Evolutionary conservation across 73 alveolate species (phyloP).

Genomic region (Blepharisma japonicum): DNA sequence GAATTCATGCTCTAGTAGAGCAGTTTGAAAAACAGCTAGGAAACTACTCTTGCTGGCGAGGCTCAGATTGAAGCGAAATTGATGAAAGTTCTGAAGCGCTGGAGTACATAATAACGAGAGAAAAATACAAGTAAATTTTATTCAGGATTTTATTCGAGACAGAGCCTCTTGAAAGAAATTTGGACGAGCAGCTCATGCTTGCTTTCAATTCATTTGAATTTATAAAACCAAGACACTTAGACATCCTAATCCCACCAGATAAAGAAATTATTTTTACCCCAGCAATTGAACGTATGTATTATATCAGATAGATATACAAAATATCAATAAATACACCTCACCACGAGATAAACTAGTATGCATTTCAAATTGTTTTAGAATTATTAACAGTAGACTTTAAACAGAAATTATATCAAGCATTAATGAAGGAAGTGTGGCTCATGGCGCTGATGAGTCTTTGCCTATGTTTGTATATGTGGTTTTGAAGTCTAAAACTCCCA

Average conservation of each 20-base stretch:
- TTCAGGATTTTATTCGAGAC: background rate
- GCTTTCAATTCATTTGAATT: background rate
- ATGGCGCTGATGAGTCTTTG: slow-evolving; percentile 33
- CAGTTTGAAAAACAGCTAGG: slow-evolving; percentile 8
- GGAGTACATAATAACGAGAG: slow-evolving; percentile 5
- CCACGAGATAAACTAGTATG: slow-evolving; percentile 25
- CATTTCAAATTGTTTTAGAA: slow-evolving; percentile 31
- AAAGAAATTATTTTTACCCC: background rate
- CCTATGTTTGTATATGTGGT: slow-evolving; percentile 27
- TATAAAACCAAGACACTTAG: background rate
- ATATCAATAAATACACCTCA: slow-evolving; percentile 18
- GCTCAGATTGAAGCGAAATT: background rate
- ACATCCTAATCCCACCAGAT: background rate
- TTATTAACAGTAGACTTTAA: slow-evolving; percentile 7
- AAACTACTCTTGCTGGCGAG: slow-evolving; percentile 21
- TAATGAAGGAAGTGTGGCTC: slow-evolving; percentile 22
- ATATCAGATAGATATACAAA: slow-evolving; percentile 9
- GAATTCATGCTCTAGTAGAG: background rate
- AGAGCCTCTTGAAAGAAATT: background rate
- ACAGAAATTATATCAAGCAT: slow-evolving; percentile 3
- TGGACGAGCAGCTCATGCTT: background rate
- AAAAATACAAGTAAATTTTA: slow-evolving; percentile 6
- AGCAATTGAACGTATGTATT: background rate
- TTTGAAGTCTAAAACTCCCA: slow-evolving; percentile 10
- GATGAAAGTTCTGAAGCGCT: slow-evolving; percentile 21